Base-by-base conservation (phyloP, 345 rosid genomes). In the Salix udensis region DNA sequence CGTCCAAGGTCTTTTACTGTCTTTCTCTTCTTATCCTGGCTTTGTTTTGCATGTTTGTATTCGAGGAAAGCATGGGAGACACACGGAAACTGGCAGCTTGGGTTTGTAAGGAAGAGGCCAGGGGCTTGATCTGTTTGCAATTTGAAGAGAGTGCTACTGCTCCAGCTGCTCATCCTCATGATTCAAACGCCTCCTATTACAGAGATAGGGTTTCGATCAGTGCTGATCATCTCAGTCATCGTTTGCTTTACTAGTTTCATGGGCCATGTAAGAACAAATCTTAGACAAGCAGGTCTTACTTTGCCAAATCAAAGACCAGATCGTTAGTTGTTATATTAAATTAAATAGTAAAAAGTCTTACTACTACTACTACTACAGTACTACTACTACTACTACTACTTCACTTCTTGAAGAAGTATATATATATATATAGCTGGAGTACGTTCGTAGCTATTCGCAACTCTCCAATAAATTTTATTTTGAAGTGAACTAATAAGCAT, bases 21-120 rank as follows among this genome's bases (percentile, higher is more conserved):
- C 15, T 81, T 26, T 84, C 78, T 73, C 72, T 84, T 0, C 65
- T 84, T 3, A 5, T 65, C 2, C 9, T 78, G 73, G 77, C 74
- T 44, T 58, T 72, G 26, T 73, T 84, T 24, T 48, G 81, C 76
- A 55, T 81, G 73, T 73, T 72, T 26, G 5, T 69, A 2, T 36
- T 73, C 55, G 5, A 53, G 16, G 66, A 76, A 42, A 76, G 71
- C 18, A 24, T 24, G 65, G 39, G 26, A 37, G 78, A 76, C 24
- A 3, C 70, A 7, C 52, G 76, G 31, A 55, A 68, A 21, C 4
- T 65, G 11, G 69, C 78, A 68, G 78, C 66, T 77, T 80, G 52
- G 71, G 8, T 13, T 5, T 70, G 66, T 31, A 72, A 39, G 6
- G 74, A 66, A 48, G 78, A 78, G 24, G 13, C 53, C 23, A 39